phyloP scores from a whole-genome alignment of 768 basidiomycete species.

The Termitomyces sp. region DNA sequence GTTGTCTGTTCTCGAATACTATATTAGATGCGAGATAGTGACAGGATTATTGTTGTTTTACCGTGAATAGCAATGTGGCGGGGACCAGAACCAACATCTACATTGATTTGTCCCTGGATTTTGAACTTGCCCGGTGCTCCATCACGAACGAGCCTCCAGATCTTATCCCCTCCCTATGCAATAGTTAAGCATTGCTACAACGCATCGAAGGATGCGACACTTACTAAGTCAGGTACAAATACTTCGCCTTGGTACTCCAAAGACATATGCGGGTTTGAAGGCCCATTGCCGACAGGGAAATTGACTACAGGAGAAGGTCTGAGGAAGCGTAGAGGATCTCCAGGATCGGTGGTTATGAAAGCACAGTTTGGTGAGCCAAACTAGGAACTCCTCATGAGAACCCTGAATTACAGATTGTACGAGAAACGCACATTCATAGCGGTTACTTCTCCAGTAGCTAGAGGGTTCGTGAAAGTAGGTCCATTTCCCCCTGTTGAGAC shows the following conservation, averaged over 20 bases:
- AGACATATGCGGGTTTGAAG: constrained; percentile 65
- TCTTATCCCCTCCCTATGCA: constrained; percentile 56
- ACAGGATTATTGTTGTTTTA: constrained; percentile 8
- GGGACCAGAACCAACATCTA: constrained; percentile 62
- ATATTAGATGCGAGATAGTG: neutral
- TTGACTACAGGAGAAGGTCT: constrained; percentile 34
- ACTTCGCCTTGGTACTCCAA: constrained; percentile 51
- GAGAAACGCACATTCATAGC: constrained; percentile 43
- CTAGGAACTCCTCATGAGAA: constrained; percentile 11
- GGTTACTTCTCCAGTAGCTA: constrained; percentile 52
- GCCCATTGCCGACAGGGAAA: constrained; percentile 40
- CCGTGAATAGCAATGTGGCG: constrained; percentile 40
- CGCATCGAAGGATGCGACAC: constrained; percentile 11
- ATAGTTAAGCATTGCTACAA: neutral
- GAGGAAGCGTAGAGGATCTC: constrained; percentile 31
- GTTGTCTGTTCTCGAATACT: constrained; percentile 27
- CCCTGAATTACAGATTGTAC: too few species aligned
- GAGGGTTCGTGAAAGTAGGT: constrained; percentile 45
- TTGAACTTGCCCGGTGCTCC: constrained; percentile 38
- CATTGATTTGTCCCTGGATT: constrained; percentile 58
- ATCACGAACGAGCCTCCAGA: constrained; percentile 56
- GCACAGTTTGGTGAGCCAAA: constrained; percentile 33
- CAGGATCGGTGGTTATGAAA: constrained; percentile 31
- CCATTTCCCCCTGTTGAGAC: constrained; percentile 41
- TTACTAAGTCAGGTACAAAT: constrained; percentile 61